phyloP scores from a whole-genome alignment of 2,329 filamentous ascomycete genomes.

The Nannizziopsis arthrosporioides region DNA sequence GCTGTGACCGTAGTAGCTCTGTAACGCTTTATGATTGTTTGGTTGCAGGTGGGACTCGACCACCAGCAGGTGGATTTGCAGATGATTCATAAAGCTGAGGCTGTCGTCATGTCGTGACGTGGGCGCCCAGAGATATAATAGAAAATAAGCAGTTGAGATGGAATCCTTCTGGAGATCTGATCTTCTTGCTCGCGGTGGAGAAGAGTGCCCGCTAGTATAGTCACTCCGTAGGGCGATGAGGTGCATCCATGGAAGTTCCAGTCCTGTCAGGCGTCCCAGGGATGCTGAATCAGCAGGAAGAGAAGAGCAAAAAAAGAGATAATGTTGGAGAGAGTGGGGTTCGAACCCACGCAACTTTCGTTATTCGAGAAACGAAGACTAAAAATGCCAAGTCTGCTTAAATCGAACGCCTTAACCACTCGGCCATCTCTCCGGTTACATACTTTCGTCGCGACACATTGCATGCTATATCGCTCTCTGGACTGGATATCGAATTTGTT shows the following conservation, averaged over 20 bases:
- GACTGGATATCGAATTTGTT: background rate
- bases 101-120: too few relatives aligned
- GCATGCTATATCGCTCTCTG: background rate
- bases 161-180: background rate
- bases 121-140: too few relatives aligned
- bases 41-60: too few relatives aligned
- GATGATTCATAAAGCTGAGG: too few relatives aligned
- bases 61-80: too few relatives aligned
- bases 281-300: background rate
- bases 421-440: conserved; percentile 4
- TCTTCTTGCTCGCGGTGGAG: background rate
- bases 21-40: too few relatives aligned
- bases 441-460: background rate
- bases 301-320: background rate
- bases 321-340: conserved; percentile 8
- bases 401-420: conserved; percentile 8
- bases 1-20: too few relatives aligned
- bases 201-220: background rate
- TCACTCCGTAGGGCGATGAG: too few relatives aligned
- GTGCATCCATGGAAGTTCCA: background rate
- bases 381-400: background rate
- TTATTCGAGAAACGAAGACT: background rate
- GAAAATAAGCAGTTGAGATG: too few relatives aligned
- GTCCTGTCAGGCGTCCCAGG: background rate
- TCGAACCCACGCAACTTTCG: conserved; percentile 7